Percentiles rank a stretch among this genome's conserved stretches.
Evolutionary conservation across 306 rosid species (phyloP).

Genomic region (Malus sieversii): DNA sequence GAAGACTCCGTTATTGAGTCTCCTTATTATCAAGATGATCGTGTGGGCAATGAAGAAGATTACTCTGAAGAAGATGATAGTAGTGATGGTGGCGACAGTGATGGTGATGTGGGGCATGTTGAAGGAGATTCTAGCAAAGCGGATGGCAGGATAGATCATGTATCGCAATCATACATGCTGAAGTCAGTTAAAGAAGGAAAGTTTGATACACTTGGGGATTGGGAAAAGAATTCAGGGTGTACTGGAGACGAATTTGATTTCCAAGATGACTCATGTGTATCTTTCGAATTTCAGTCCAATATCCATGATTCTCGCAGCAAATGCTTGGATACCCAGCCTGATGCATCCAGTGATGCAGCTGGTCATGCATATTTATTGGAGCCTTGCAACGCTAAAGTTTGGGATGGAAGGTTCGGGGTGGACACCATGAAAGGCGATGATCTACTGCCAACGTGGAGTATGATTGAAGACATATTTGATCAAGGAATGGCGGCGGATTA

Average conservation of each 20-base stretch:
- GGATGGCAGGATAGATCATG: conserved; percentile 12
- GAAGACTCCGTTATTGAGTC: conserved; percentile 49
- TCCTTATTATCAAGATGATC: conserved; percentile 27
- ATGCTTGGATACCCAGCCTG: conserved; percentile 14
- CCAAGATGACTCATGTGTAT: conserved; percentile 42
- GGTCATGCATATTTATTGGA: conserved; percentile 34
- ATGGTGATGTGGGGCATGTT: conserved; percentile 11
- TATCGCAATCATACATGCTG: not conserved
- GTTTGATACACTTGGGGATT: conserved; percentile 8
- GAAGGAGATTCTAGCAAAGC: conserved; percentile 4
- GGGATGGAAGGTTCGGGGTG: conserved; percentile 32
- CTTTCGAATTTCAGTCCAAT: conserved; percentile 27
- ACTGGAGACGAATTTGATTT: conserved; percentile 5
- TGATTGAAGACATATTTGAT: conserved; percentile 50
- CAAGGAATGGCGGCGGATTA: conserved; percentile 23
- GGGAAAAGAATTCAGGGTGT: conserved; percentile 18
- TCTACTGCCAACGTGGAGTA: conserved; percentile 43
- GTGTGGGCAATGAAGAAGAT: conserved; percentile 13
- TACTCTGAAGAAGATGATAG: conserved; percentile 34
- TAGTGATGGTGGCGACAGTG: conserved; percentile 6
- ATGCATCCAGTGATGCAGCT: conserved; percentile 14
- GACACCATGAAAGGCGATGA: conserved; percentile 29
- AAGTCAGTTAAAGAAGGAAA: conserved; percentile 14
- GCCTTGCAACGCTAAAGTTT: conserved; percentile 34
- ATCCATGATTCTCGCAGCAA: conserved; percentile 17